Evolutionary conservation across 768 basidiomycete species (phyloP).

Genomic region (Tylopilus sp.): DNA sequence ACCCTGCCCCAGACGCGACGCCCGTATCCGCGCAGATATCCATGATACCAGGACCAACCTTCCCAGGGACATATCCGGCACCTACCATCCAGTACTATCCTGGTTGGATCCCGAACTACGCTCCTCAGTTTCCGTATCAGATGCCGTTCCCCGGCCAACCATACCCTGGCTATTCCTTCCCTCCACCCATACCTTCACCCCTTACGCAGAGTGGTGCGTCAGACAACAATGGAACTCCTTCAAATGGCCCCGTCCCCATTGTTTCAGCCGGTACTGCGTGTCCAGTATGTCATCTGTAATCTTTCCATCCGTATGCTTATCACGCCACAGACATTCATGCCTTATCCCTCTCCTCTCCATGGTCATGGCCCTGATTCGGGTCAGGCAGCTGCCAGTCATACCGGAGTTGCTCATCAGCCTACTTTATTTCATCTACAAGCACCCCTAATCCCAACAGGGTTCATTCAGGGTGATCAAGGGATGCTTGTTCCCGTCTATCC

Average conservation of each 20-base stretch:
- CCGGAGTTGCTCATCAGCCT: constrained; percentile 15
- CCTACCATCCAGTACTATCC: constrained; percentile 46
- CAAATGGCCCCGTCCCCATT: constrained; percentile 34
- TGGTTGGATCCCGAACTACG: constrained; percentile 53
- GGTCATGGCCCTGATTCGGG: constrained; percentile 30
- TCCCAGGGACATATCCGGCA: constrained; percentile 34
- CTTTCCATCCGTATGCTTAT: constrained; percentile 7
- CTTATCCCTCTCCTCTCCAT: constrained; percentile 39
- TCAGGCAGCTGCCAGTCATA: constrained; percentile 10
- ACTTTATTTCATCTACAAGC: constrained; percentile 37
- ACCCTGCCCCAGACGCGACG: constrained; percentile 3
- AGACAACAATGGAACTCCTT: constrained; percentile 35
- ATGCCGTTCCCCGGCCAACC: constrained; percentile 45
- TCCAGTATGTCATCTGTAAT: constrained; percentile 38
- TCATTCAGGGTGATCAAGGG: constrained; percentile 70
- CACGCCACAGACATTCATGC: constrained; percentile 42
- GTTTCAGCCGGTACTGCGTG: constrained; percentile 39
- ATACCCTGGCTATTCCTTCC: constrained; percentile 44
- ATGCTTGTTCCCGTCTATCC: constrained; percentile 69
- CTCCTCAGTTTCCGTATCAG: constrained; percentile 49
- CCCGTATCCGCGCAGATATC: constrained; percentile 27
- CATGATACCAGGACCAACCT: constrained; percentile 17
- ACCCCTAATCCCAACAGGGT: constrained; percentile 62
- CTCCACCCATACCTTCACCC: constrained; percentile 18
- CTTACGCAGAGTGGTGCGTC: constrained; percentile 34